Conservation (phyloP, 2,329 filamentous ascomycete genomes). For the Ampelomyces quisqualis region DNA sequence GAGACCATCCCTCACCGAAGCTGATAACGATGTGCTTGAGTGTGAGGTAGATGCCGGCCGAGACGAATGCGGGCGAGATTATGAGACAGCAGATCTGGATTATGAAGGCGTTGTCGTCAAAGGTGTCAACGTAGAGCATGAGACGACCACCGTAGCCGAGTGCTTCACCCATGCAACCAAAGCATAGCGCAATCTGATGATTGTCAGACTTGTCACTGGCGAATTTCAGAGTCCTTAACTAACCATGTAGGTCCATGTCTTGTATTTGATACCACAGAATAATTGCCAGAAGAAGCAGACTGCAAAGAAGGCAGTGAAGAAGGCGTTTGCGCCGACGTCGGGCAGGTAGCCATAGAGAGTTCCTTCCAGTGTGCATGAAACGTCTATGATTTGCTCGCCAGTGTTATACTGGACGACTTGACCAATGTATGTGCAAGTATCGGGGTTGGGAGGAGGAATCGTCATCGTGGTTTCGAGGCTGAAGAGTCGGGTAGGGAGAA, state of each 20-base stretch:
- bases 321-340: slow-evolving; percentile 52
- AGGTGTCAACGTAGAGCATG: slow-evolving; percentile 56
- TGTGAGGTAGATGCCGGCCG: slow-evolving; percentile 58
- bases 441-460: slow-evolving; percentile 21
- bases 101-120: slow-evolving; percentile 49
- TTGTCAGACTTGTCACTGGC: slow-evolving; percentile 4
- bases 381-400: too few relatives aligned
- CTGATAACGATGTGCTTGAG: slow-evolving; percentile 59
- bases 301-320: slow-evolving; percentile 56
- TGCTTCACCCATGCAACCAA: slow-evolving; percentile 54
- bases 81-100: slow-evolving; percentile 60
- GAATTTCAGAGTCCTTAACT: neutral
- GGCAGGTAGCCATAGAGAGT: slow-evolving; percentile 59
- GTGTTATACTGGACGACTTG: too few relatives aligned
- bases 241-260: slow-evolving; percentile 57
- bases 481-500: neutral
- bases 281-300: slow-evolving; percentile 53
- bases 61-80: slow-evolving; percentile 58
- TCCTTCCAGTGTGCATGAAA: slow-evolving; percentile 41
- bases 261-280: slow-evolving; percentile 52
- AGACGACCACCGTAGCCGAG: slow-evolving; percentile 60
- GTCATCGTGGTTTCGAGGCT: slow-evolving; percentile 16
- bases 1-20: slow-evolving; percentile 48
- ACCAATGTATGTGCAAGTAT: slow-evolving; percentile 8
- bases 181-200: slow-evolving; percentile 45